phyloP scores from a whole-genome alignment of 208 protist genomes.

The Trichomonas vaginalis region DNA sequence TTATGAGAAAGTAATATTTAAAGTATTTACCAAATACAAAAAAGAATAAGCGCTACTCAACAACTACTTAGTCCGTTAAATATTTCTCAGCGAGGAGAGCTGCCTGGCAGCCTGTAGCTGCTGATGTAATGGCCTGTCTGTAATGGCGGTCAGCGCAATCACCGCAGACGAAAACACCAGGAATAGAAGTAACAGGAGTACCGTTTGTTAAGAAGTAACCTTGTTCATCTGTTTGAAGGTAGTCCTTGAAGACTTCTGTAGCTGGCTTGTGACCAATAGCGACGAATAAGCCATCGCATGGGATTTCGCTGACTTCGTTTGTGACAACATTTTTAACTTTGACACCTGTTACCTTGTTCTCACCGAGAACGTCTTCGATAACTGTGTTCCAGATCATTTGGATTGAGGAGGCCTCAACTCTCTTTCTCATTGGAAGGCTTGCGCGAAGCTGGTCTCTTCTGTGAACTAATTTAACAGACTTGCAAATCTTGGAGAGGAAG shows the following conservation, averaged over 20 bases:
- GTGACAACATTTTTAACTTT: slow-evolving; percentile 26
- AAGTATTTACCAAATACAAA: background rate
- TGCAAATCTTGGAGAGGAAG: slow-evolving; percentile 44
- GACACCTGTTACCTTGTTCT: slow-evolving; percentile 21
- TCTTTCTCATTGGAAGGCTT: slow-evolving; percentile 51
- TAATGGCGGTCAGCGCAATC: slow-evolving; percentile 55
- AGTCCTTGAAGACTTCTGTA: slow-evolving; percentile 31
- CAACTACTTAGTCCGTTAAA: slow-evolving; percentile 26
- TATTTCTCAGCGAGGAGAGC: slow-evolving; percentile 53
- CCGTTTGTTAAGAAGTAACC: slow-evolving; percentile 47
- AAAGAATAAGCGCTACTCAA: background rate
- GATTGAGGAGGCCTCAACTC: slow-evolving; percentile 20
- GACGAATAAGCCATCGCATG: slow-evolving; percentile 49
- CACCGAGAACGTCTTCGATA: slow-evolving; percentile 34
- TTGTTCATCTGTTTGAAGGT: slow-evolving; percentile 44
- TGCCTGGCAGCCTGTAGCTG: slow-evolving; percentile 58
- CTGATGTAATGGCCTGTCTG: slow-evolving; percentile 59
- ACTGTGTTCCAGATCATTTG: slow-evolving; percentile 41
- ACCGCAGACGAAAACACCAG: slow-evolving; percentile 57
- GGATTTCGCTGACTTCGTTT: slow-evolving; percentile 23
- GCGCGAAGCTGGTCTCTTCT: slow-evolving; percentile 51
- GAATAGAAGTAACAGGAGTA: slow-evolving; percentile 32
- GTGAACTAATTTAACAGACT: slow-evolving; percentile 51
- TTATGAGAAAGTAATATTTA: background rate
- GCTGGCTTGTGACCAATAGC: slow-evolving; percentile 59